Evolutionary conservation across 2,329 filamentous ascomycete genomes (phyloP).

Genomic region (Bimuria novae-zelandiae): DNA sequence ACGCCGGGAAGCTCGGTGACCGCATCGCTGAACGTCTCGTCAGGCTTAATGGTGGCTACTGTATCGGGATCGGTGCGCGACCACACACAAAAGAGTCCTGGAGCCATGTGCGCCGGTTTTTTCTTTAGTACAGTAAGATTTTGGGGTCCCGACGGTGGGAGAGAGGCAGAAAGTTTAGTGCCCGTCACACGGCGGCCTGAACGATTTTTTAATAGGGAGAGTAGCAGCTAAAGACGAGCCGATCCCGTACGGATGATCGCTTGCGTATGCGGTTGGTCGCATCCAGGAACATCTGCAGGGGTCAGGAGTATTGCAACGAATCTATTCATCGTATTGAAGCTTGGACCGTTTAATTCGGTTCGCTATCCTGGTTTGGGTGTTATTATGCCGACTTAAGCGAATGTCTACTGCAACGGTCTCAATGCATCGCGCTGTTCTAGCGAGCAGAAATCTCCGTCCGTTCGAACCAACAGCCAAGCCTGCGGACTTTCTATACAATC

Average conservation of each 20-base stretch:
- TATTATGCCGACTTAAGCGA: conserved; percentile 1
- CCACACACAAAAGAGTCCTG: conserved; percentile 10
- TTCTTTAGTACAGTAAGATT: background rate
- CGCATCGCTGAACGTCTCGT: conserved; percentile 9
- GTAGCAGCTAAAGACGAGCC: background rate
- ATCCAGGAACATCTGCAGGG: background rate
- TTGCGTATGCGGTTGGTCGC: background rate
- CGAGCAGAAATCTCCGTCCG: background rate
- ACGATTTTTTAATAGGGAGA: background rate
- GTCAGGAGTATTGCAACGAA: background rate
- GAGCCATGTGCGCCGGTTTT: background rate
- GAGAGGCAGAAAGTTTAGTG: background rate
- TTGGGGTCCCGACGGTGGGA: background rate
- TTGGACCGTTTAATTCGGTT: background rate
- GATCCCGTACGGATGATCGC: background rate
- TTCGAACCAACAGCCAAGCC: background rate
- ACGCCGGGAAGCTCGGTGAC: conserved; percentile 7
- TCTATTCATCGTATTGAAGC: background rate
- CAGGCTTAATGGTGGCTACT: background rate
- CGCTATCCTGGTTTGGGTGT: background rate
- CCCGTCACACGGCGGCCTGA: background rate
- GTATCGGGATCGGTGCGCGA: conserved; percentile 4
- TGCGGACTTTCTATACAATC: background rate
- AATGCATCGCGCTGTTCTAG: background rate
- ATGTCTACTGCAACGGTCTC: background rate